Percentiles rank a stretch among this genome's conserved stretches.
Evolutionary conservation across 2,329 filamentous ascomycete genomes (phyloP).

Genomic region (Sordariomycetes sp.): DNA sequence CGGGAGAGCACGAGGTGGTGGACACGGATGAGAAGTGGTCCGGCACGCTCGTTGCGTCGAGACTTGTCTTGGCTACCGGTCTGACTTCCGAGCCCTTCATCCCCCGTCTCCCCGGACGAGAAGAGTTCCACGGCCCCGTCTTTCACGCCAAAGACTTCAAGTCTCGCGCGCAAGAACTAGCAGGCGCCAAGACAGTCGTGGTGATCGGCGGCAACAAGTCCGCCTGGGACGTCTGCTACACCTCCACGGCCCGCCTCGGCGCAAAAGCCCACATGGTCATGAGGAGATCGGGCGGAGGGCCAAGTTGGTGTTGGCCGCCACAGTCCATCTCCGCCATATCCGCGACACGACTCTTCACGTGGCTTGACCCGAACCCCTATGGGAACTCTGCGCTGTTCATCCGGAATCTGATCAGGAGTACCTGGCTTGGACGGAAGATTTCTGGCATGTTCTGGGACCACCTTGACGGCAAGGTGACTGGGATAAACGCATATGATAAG

Average conservation of each 20-base stretch:
- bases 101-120: conserved; percentile 4
- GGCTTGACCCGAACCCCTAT: conserved; percentile 7
- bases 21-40: background rate
- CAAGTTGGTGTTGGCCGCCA: conserved; percentile 7
- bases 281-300: background rate
- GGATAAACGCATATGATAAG: conserved; percentile 2
- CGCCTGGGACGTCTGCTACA: conserved; percentile 9
- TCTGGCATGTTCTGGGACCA: conserved; percentile 3
- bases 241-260: conserved; percentile 3
- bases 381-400: conserved; percentile 1
- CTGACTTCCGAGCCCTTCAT: conserved; percentile 8
- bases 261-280: conserved; percentile 4
- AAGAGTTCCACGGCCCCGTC: conserved; percentile 6
- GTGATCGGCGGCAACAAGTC: conserved; percentile 10
- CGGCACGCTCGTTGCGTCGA: conserved; percentile 3
- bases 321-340: conserved; percentile 6
- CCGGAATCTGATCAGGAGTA: background rate
- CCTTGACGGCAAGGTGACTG: conserved; percentile 3
- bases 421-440: conserved; percentile 4
- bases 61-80: conserved; percentile 9
- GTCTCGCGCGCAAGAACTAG: background rate
- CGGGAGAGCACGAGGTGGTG: background rate
- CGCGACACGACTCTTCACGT: conserved; percentile 6
- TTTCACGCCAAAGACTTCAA: conserved; percentile 10
- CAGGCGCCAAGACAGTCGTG: conserved; percentile 5